These are phyloP conservation scores for Quercus parvula DNA, from an alignment of 306 rosid genomes.

Conservation along the genomic window DNA sequence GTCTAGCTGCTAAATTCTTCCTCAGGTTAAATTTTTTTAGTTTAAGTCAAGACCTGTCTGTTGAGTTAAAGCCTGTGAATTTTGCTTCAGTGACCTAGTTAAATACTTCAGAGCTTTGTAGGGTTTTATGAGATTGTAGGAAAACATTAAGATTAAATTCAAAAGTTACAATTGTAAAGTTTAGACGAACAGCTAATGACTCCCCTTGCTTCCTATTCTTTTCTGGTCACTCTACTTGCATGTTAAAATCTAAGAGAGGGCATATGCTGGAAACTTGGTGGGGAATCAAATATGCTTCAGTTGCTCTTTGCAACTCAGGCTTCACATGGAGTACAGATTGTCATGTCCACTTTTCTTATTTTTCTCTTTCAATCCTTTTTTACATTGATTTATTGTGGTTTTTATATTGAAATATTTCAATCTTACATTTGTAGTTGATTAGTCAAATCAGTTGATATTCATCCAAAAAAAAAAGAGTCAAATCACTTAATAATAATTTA, in stretches of 20 bases:
- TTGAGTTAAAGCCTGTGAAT: background rate
- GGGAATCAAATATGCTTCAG: background rate
- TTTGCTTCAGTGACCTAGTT: background rate
- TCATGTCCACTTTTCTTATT: background rate
- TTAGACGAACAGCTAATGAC: background rate
- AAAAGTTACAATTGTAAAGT: background rate
- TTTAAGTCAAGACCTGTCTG: background rate
- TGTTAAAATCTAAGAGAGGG: background rate
- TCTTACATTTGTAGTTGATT: background rate
- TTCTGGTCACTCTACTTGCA: background rate
- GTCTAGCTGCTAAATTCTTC: background rate
- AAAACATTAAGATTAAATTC: background rate
- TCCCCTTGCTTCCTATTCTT: background rate
- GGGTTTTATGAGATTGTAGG: background rate
- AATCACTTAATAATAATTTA: background rate
- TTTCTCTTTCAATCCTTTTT: background rate
- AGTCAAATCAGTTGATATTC: background rate
- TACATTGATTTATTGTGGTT: background rate
- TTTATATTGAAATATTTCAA: background rate
- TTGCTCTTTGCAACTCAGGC: background rate
- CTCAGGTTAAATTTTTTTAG: background rate
- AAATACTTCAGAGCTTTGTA: background rate
- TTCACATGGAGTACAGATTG: background rate
- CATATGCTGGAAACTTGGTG: background rate
- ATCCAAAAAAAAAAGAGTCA: background rate